Evolutionary conservation across 2,329 filamentous ascomycete species (phyloP), one percentile per base, ranked within the genome.

Genomic region (Sclerotinia minor): DNA sequence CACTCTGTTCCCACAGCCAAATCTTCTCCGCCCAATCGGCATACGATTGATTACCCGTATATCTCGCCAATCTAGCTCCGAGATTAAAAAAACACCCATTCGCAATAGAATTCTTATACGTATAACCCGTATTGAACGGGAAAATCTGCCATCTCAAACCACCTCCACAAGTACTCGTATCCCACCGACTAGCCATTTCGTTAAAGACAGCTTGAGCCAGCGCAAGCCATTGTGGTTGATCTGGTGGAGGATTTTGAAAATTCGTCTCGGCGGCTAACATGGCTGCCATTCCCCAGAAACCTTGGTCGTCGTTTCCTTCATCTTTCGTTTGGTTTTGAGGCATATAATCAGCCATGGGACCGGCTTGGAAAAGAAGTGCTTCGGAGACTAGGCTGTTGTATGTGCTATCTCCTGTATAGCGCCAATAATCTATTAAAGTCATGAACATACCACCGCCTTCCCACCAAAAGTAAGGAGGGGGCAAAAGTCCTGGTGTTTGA

Each of bases 91-190:
- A 86, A 67, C 84, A 85, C 4, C 84, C 85, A 71, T 87, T 85
- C 0, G 85, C 87, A 68, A 88, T 87, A 17, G 84, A 84, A 70
- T 88, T 88, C 75, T 88, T 94, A 83, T 94, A 93, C 72, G 89
- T 84, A 78, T 89, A 96, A 17, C 92, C 92, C 45, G 84, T 87
- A 76, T 96, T 94, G 82, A 91, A 92, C 1, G 85, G 82, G 76
- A 91, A 94, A 60, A 96, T 93, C 79, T 96, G 92, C 91, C 91
- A 94, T 69, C 90, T 85, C 57, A 95, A 78, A 7, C 92, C 92
- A 47, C 92, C 92, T 21, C 81, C 82, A 73, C 92, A 96, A 65
- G 85, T 80, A 0, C 81, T 78, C 0, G 78, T 81, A 70, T 94
- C 91, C 91, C 91, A 95, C 54, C 91, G 85, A 26, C 82, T 81